A percentile compares a stretch with the other conserved stretches of the same genome.
Evolutionary conservation across 2,329 filamentous ascomycete genomes (phyloP).

Genomic region (Daldinia eschscholtzii): DNA sequence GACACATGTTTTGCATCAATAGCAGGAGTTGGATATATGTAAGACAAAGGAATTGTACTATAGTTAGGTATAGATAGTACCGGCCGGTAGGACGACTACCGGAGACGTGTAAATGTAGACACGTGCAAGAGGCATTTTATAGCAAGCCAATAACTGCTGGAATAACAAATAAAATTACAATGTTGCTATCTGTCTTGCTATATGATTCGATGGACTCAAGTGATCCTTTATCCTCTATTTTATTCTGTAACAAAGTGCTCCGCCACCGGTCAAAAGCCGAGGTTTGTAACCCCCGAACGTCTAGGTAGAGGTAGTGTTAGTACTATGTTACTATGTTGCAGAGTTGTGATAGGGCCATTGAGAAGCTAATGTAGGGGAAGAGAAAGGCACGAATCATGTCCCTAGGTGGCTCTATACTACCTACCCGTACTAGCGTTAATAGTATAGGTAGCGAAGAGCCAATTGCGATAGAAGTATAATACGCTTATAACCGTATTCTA

Average conservation of each 20-base stretch:
- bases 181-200: not conserved
- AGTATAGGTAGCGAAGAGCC: not conserved
- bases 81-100: not conserved
- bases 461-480: not conserved
- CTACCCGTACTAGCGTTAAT: not conserved
- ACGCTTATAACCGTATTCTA: slow-evolving; percentile 26
- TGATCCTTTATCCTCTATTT: not conserved
- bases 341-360: not conserved
- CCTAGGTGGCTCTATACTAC: not conserved
- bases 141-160: not conserved
- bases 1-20: slow-evolving; percentile 27
- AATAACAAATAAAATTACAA: not conserved
- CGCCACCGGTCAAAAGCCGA: not conserved
- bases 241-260: not conserved
- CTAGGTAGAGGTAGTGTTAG: not conserved
- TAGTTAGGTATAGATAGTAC: slow-evolving; percentile 13
- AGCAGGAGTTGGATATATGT: slow-evolving; percentile 31
- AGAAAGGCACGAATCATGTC: not conserved
- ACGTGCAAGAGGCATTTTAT: not conserved
- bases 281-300: not conserved
- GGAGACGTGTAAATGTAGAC: slow-evolving; percentile 3
- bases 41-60: slow-evolving; percentile 32
- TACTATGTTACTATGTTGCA: not conserved
- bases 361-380: not conserved
- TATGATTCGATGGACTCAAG: not conserved